Conservation (phyloP, 257 asterid genomes). For the Nicotiana undulata region DNA sequence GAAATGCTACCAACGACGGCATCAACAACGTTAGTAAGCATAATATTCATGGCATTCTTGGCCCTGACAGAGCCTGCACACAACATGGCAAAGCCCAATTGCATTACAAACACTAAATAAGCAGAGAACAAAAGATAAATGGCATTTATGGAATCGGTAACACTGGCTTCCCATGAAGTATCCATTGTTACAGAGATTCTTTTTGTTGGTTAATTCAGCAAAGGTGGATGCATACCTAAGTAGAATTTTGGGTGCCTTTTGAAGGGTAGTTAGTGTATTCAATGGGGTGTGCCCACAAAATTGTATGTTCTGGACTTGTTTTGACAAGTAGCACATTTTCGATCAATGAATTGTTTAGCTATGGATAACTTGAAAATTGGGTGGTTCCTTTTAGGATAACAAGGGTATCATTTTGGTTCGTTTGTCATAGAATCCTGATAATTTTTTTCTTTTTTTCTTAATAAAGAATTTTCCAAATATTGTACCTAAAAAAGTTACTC, state of each 20-base stretch:
- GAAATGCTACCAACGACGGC: slow-evolving; percentile 85
- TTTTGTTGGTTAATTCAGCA: too few relatives aligned
- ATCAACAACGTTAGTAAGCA: slow-evolving; percentile 89
- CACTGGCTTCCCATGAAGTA: slow-evolving; percentile 56
- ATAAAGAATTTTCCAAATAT: neutral
- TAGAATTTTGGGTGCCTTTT: too few relatives aligned
- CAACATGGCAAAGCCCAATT: slow-evolving; percentile 57
- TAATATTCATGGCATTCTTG: slow-evolving; percentile 74
- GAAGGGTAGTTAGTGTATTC: too few relatives aligned
- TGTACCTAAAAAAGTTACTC: neutral
- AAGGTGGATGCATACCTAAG: too few relatives aligned
- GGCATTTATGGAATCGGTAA: slow-evolving; percentile 43
- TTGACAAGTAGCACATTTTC: slow-evolving; percentile 22
- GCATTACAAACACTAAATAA: slow-evolving; percentile 51
- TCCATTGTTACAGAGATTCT: slow-evolving; percentile 23
- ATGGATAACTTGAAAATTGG: slow-evolving; percentile 19
- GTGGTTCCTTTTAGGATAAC: slow-evolving; percentile 10
- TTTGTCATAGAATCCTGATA: too few relatives aligned
- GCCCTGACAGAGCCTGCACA: slow-evolving; percentile 69
- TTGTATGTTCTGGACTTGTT: neutral
- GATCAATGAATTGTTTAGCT: slow-evolving; percentile 8
- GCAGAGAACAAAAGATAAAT: slow-evolving; percentile 55
- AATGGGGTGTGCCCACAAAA: too few relatives aligned
- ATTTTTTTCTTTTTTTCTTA: too few relatives aligned
- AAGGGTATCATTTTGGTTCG: too few relatives aligned